Evolutionary conservation across 2,329 filamentous ascomycete genomes (phyloP), one percentile per base, ranked within the genome.

Genomic region (Diaporthe helianthi): DNA sequence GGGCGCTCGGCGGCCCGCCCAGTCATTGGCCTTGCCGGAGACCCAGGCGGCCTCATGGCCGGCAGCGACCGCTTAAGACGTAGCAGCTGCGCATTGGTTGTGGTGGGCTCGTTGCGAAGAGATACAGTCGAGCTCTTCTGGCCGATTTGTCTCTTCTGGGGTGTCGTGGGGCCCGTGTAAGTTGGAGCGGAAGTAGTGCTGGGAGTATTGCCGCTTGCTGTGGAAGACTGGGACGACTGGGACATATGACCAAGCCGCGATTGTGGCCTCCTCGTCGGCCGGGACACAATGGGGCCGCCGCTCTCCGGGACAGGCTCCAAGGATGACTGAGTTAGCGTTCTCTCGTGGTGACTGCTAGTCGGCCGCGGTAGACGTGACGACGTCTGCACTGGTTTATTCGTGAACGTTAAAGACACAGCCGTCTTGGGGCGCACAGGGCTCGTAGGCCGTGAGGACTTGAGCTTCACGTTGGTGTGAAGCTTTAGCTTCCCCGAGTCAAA

Each of bases 281-380:
- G 87, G 51, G 77, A 73, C 2, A 84, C 82, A 58, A 92, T 87
- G 24, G 92, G 89, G 4, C 90, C 93, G 63, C 94, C 94, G 73
- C 90, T 94, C 80, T 98, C 95, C 47, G 93, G 97, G 7, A 98
- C 94, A 26, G 95, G 94, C 77, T 97, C 95, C n/a, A 98, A 85
- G 22, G 91, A 90, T 13, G 92, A 92, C 73, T 89, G 87, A 6
- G 90, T 87, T 65, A 86, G 86, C 17, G 86, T 84, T 66, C 91
- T 86, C 76, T 93, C 91, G 78, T 92, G 70, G 61, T 67, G 90
- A 70, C 85, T 85, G 44, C 80, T 80, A 67, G 91, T 85, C 44
- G 94, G 91, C 64, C 94, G 89, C 46, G 95, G 94, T 71, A 97
- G 91, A 68, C 94, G 90, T 41, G 94, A 96, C 70, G 76, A 74